These are phyloP conservation scores for Ceratobasidium sp. DNA, from an alignment of 1,284 basidiomycete species.

Conservation along the genomic window DNA sequence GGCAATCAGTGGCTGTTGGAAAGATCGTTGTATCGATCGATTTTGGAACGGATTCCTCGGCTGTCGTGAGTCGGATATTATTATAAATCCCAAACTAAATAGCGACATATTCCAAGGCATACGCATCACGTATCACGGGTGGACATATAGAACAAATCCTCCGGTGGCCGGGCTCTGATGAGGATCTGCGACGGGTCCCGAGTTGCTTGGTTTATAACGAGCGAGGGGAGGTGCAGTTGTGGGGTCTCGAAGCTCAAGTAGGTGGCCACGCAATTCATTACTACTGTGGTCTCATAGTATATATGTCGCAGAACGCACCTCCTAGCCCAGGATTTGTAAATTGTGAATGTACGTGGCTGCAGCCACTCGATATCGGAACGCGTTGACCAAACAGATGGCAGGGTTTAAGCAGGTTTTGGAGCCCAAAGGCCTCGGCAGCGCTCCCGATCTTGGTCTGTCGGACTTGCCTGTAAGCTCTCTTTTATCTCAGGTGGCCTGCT, in stretches of 20 bases:
- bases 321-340: constrained; percentile 71
- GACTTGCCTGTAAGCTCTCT: constrained; percentile 68
- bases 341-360: constrained; percentile 67
- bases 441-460: constrained; percentile 78
- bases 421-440: constrained; percentile 73
- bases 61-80: constrained; percentile 66
- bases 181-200: constrained; percentile 83
- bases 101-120: constrained; percentile 59
- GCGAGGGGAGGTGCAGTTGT: constrained; percentile 72
- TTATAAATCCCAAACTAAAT: neutral
- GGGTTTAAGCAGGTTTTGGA: constrained; percentile 85
- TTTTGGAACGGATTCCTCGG: constrained; percentile 87
- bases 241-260: constrained; percentile 79
- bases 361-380: neutral
- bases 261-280: neutral
- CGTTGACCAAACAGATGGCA: constrained; percentile 46
- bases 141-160: constrained; percentile 78
- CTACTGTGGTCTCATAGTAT: neutral
- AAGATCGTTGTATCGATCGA: constrained; percentile 79
- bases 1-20: constrained; percentile 39
- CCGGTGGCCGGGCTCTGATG: constrained; percentile 79
- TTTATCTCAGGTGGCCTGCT: neutral
- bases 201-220: constrained; percentile 81
- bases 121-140: constrained; percentile 77
- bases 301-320: constrained; percentile 61